A percentile compares a stretch with the other conserved stretches of the same genome.
Conservation (phyloP, 1,284 basidiomycete species). For the Ceratobasidium papillatum region DNA sequence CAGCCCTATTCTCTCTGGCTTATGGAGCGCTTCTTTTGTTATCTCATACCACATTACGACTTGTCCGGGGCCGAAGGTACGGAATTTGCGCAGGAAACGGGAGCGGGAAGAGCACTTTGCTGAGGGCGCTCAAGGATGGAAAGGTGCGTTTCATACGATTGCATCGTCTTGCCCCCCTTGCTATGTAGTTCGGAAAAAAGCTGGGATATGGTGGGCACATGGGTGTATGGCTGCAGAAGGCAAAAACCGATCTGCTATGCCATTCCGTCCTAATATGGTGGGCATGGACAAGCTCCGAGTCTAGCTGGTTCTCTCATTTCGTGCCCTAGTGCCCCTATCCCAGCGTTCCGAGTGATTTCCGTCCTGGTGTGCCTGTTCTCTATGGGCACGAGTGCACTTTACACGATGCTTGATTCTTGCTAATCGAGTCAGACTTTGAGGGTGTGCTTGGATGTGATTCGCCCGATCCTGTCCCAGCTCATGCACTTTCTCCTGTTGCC, state of each 20-base stretch:
- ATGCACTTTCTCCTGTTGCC: background rate
- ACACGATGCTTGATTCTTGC: background rate
- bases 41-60: conserved; percentile 92
- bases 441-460: background rate
- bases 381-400: background rate
- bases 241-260: no score
- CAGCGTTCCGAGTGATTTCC: background rate
- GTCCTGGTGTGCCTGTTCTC: background rate
- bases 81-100: conserved; percentile 97
- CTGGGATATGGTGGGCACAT: background rate
- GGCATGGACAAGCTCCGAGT: background rate
- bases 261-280: background rate
- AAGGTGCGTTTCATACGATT: conserved; percentile 62
- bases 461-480: background rate
- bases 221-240: background rate
- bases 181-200: background rate
- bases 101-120: conserved; percentile 94
- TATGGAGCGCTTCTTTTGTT: conserved; percentile 95
- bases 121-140: conserved; percentile 94
- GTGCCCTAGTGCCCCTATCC: background rate
- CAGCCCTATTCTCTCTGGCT: conserved; percentile 88
- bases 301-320: no score
- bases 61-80: conserved; percentile 91
- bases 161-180: background rate
- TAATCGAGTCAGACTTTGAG: background rate